These are phyloP conservation scores for Paxillus involutus DNA, from an alignment of 768 basidiomycete species.

Conservation along the genomic window DNA sequence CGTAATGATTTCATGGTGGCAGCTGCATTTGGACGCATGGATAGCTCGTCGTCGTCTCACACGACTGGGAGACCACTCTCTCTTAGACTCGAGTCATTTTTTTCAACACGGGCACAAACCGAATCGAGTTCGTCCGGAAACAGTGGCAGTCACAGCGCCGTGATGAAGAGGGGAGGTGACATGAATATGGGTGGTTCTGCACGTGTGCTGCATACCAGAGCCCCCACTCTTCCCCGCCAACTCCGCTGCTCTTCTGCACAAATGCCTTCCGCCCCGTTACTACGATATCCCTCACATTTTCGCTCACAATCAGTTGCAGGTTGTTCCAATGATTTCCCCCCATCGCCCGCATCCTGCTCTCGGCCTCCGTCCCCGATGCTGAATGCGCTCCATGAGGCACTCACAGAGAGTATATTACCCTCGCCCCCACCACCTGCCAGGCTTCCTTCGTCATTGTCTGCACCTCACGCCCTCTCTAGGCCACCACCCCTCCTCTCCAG, in stretches of 20 bases:
- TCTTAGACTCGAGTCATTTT: conserved; percentile 3
- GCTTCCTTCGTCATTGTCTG: conserved; percentile 37
- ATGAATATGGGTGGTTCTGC: not conserved
- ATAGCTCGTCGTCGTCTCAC: conserved; percentile 9
- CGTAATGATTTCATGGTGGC: not conserved
- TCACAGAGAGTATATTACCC: conserved; percentile 41
- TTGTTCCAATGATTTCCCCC: not conserved
- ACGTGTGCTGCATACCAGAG: conserved; percentile 4
- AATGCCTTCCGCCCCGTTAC: conserved; percentile 12
- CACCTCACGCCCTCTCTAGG: conserved; percentile 34
- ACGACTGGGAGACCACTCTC: conserved; percentile 7
- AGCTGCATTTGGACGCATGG: conserved; percentile 4
- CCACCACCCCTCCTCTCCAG: conserved; percentile 54
- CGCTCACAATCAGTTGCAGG: not conserved
- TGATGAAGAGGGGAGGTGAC: not conserved
- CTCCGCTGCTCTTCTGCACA: conserved; percentile 7
- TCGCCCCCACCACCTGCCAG: conserved; percentile 43
- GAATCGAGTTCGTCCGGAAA: not conserved
- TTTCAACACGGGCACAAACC: not conserved
- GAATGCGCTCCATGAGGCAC: conserved; percentile 43
- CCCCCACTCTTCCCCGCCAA: conserved; percentile 16
- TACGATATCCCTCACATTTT: conserved; percentile 14
- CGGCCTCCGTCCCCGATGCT: conserved; percentile 41
- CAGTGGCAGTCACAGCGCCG: not conserved
- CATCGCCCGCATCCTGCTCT: conserved; percentile 6